Conservation (phyloP, 192 early-diverging fungal genomes). For the Geranomyces michiganensis region DNA sequence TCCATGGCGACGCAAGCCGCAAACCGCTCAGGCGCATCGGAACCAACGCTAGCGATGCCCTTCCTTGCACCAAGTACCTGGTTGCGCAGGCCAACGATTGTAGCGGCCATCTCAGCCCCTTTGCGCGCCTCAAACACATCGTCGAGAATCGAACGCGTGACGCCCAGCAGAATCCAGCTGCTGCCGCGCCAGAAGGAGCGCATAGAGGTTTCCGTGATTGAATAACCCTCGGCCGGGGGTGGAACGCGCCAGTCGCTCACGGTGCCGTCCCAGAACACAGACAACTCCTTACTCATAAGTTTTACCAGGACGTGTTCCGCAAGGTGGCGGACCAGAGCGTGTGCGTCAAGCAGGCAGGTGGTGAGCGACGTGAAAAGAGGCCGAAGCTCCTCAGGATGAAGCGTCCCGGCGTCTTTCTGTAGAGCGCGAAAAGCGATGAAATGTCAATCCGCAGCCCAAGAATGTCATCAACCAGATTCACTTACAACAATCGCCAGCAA, state of each 20-base stretch:
- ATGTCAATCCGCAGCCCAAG: neutral
- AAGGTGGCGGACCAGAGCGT: conserved; percentile 67
- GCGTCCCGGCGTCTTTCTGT: conserved; percentile 66
- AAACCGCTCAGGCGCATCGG: conserved; percentile 59
- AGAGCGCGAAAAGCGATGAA: conserved; percentile 17
- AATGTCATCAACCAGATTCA: conserved; percentile 2
- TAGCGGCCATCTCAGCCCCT: conserved; percentile 28
- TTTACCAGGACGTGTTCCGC: conserved; percentile 74
- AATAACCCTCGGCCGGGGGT: neutral
- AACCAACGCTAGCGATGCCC: neutral
- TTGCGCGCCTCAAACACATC: conserved; percentile 29
- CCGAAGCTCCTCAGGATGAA: conserved; percentile 72
- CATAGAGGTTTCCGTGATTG: conserved; percentile 62
- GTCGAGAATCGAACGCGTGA: conserved; percentile 77
- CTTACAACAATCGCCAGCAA: conserved; percentile 71
- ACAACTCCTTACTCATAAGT: conserved; percentile 71
- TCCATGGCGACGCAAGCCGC: conserved; percentile 74
- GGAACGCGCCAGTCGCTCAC: conserved; percentile 43
- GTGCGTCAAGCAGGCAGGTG: conserved; percentile 73
- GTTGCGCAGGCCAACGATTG: conserved; percentile 40
- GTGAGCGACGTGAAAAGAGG: conserved; percentile 73
- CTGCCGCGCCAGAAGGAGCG: conserved; percentile 76
- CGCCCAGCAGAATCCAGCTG: conserved; percentile 59
- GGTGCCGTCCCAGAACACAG: conserved; percentile 77
- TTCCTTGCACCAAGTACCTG: conserved; percentile 33